Conservation (phyloP, 805 yeast genomes). For the Maudiozyma saulgeensis region DNA sequence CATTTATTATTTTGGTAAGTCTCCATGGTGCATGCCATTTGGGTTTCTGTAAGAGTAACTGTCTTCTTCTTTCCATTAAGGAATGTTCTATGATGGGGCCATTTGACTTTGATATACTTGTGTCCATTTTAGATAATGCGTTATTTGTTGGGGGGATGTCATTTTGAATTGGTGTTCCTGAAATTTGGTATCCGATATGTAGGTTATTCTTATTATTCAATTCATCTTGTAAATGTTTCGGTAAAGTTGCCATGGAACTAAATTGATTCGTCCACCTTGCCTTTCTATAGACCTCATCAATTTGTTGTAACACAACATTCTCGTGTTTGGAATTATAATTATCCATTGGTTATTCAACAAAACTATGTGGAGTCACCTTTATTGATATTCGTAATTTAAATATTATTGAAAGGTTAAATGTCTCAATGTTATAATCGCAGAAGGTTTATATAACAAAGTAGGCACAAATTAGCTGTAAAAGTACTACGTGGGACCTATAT, state of each 20-base stretch:
- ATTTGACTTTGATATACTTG: not conserved
- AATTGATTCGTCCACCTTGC: conserved; percentile 27
- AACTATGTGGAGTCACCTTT: not conserved
- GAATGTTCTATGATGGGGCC: conserved; percentile 4
- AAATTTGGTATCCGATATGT: not conserved
- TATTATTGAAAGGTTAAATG: too few species aligned
- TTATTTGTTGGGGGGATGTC: not conserved
- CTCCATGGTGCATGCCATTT: conserved; percentile 61
- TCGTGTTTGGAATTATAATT: not conserved
- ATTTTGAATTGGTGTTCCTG: not conserved
- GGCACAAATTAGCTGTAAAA: too few species aligned
- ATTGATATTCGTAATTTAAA: too few species aligned
- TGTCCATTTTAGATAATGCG: not conserved
- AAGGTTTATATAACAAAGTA: too few species aligned
- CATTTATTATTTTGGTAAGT: conserved; percentile 62
- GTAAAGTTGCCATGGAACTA: conserved; percentile 18
- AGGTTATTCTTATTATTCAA: conserved; percentile 13
- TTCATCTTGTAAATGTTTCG: conserved; percentile 22
- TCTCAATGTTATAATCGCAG: too few species aligned
- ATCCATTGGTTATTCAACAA: not conserved
- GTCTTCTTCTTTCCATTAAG: conserved; percentile 18
- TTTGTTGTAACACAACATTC: conserved; percentile 6
- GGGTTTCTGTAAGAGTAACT: conserved; percentile 19
- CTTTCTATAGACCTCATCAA: conserved; percentile 23
- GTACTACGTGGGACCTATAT: too few species aligned